Base-by-base conservation (phyloP, 805 yeast genomes). In the Yamadazyma sp. region DNA sequence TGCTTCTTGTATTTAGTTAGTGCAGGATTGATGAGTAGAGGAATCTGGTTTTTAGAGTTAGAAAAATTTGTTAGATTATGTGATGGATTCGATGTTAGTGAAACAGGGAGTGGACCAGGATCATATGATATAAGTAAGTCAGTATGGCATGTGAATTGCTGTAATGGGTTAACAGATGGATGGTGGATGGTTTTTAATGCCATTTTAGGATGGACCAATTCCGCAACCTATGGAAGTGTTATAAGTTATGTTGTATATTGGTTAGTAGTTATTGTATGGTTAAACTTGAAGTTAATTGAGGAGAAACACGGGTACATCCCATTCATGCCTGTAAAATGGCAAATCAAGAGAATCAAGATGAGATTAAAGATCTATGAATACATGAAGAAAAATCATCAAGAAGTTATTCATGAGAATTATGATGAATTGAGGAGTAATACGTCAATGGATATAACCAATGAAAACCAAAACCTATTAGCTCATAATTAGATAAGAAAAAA, bases 141-240 rank as follows among this genome's bases (percentile, higher is more conserved):
- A 36, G 60, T 68, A 8, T 68, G 73, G 73, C 73, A 67, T 47
- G 72, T 68, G 16, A 66, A 68, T 48, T 68, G 73, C 44, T 68
- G 73, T 39, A 62, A 65, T 39, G 73, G 73, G 4, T 58, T 55
- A 30, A 71, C 66, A 23, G 73, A 66, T 31, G 62, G 65, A 1
- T 63, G 69, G 57, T 67, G 73, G 73, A 67, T 68, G 73, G 59
- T 66, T 12, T 58, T 63, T 40, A 67, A 65, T 33, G 72, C 73
- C 23, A 51, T 67, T 23, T 55, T 67, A 28, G 73, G 73, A 4
- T 67, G 73, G 73, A 65, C 72, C 18, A 67, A 67, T 40, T 53
- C 68, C 12, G 73, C 73, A 12, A 67, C 73, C 3, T 63, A 65
- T 47, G 71, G 70, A 4, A 63, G 70, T 40, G 70, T 68, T 7